Base-by-base conservation (phyloP, 257 asterid species). In the Solanum pennellii region DNA sequence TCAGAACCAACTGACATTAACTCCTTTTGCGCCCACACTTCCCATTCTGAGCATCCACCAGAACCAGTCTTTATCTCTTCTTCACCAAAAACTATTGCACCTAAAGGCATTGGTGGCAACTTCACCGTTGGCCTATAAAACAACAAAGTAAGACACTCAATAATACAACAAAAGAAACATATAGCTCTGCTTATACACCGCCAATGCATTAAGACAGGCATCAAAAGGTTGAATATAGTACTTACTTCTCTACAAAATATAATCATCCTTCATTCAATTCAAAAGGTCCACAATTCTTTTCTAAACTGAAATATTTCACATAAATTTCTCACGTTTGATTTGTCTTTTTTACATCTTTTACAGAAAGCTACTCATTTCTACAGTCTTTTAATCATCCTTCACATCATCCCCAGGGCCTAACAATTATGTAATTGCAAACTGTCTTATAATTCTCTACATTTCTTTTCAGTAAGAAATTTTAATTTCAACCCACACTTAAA, bases 1-100 rank as follows among this genome's bases (percentile, higher is more conserved):
- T 96, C 99, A 71, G 99, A 93, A 90, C 98, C 98, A 91, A 91
- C 93, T 76, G 97, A 93, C 94, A 92, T 92, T 37, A 96, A 90
- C 86, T 97, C 99, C 91, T 91, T 92, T 62, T 86, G 93, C 84
- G 98, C 96, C 98, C 99, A 96, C 84, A 89, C 88, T 91, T 97
- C 99, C 99, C 99, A 97, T 87, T 94, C 93, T 85, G 83, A 85
- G 96, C 92, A 92, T 89, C 88, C 86, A 88, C 88, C 88, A 69
- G 41, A 35, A 76, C 42, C 68, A 84, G 84, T 86, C 39, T 76
- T 90, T 87, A 31, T 86, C 87, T 88, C 88, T 68, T 80, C 90
- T 85, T 90, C 86, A 79, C 31, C 42, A 59, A 62, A 76, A 42
- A 62, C 62, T 73, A 88, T 79, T 37, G 89, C 94, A 84, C 83